These are phyloP conservation scores for Populus hybrid DNA, from an alignment of 441 rosid genomes.

Conservation along the genomic window DNA sequence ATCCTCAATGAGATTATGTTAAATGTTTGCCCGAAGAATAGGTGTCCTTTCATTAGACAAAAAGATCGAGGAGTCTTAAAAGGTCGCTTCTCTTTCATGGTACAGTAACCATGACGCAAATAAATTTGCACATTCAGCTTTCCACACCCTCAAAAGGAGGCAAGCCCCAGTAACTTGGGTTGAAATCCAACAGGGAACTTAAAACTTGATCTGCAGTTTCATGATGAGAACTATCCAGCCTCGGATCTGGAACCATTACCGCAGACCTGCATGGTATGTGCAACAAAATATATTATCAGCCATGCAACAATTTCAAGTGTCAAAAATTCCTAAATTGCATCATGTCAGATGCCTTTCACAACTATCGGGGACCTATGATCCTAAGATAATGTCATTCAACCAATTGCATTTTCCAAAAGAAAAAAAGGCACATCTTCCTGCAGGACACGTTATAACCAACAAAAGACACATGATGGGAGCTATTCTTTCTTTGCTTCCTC, in stretches of 20 bases:
- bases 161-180: constrained; percentile 65
- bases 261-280: constrained; percentile 43
- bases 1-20: neutral
- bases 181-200: constrained; percentile 57
- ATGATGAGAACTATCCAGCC: constrained; percentile 64
- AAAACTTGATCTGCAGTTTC: constrained; percentile 67
- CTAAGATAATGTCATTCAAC: neutral
- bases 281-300: neutral
- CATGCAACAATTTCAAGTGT: neutral
- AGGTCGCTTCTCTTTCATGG: neutral
- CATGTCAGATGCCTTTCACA: neutral
- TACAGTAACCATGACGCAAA: neutral
- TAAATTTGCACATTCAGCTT: constrained; percentile 14
- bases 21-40: neutral
- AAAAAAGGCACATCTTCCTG: neutral
- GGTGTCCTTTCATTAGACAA: neutral
- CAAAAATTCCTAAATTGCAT: neutral
- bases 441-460: neutral
- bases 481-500: neutral
- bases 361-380: neutral
- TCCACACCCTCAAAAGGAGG: constrained; percentile 52
- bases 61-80: neutral
- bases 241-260: constrained; percentile 85
- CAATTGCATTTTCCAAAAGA: neutral
- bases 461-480: neutral